Conservation (phyloP, 306 rosid genomes). For the Abrus pulchellus region DNA sequence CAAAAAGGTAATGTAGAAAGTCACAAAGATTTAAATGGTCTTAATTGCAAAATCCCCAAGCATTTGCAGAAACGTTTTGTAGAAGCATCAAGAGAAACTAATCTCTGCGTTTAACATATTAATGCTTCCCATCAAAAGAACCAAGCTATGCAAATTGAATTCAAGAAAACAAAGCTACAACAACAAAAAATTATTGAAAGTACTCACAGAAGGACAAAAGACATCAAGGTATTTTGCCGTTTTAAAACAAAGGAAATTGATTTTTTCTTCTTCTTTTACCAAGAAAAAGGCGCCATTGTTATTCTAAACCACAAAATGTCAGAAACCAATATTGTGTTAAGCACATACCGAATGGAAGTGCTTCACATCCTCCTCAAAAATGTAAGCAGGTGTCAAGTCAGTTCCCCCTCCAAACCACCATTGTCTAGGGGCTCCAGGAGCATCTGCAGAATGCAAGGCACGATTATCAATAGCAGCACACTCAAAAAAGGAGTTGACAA, state of each 20-base stretch:
- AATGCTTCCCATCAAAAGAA: slow-evolving; percentile 14
- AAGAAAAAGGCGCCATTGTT: not conserved
- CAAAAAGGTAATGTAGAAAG: slow-evolving; percentile 1
- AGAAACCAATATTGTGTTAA: slow-evolving; percentile 30
- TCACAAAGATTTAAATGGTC: not conserved
- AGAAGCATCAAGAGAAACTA: slow-evolving; percentile 9
- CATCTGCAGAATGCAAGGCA: slow-evolving; percentile 64
- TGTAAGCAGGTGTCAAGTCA: slow-evolving; percentile 95
- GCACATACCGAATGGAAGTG: slow-evolving; percentile 89
- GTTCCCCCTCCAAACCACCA: slow-evolving; percentile 99
- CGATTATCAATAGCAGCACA: slow-evolving; percentile 39
- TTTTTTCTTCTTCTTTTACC: not conserved
- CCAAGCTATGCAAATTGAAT: not conserved
- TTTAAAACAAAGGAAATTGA: not conserved
- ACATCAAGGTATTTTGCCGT: not conserved
- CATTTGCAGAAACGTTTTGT: not conserved
- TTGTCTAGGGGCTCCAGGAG: slow-evolving; percentile 94
- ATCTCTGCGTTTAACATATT: not conserved
- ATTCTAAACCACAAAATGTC: slow-evolving; percentile 29
- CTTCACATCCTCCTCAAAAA: slow-evolving; percentile 93
- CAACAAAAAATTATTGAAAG: slow-evolving; percentile 7
- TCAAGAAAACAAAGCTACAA: not conserved
- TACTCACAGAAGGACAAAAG: slow-evolving; percentile 27
- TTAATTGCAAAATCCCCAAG: slow-evolving; percentile 20
- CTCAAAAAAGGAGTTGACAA: not conserved